These are phyloP conservation scores for Globisporangium emineosum DNA, from an alignment of 352 stramenopile species.

Conservation along the genomic window DNA sequence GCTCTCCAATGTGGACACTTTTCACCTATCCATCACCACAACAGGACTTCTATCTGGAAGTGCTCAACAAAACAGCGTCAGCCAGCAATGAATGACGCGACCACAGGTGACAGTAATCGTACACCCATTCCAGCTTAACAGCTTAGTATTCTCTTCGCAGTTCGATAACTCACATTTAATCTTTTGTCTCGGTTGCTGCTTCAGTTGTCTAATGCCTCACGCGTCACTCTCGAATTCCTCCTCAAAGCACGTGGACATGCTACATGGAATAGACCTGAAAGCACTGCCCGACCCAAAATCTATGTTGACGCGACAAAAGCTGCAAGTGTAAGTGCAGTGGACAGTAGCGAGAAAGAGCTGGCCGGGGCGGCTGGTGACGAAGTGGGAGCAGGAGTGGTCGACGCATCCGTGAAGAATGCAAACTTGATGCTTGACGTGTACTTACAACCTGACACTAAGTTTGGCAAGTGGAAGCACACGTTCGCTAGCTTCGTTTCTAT, in stretches of 20 bases:
- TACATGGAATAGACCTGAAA: not conserved
- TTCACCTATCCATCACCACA: conserved; percentile 21
- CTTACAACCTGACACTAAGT: conserved; percentile 14
- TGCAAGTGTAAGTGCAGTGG: not conserved
- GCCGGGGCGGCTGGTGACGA: not conserved
- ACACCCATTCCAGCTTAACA: not conserved
- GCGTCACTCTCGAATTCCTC: not conserved
- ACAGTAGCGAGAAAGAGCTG: not conserved
- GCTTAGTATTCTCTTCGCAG: too few relatives aligned
- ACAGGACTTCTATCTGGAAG: conserved; percentile 9
- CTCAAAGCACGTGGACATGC: not conserved
- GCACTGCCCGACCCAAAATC: not conserved
- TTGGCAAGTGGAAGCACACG: conserved; percentile 16
- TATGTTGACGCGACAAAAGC: not conserved
- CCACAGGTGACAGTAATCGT: not conserved
- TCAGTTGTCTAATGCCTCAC: not conserved
- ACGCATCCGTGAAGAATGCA: conserved; percentile 9
- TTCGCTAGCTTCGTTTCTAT: conserved; percentile 4
- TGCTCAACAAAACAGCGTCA: conserved; percentile 9
- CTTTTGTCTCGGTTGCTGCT: not conserved
- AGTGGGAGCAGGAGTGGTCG: not conserved
- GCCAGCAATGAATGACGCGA: not conserved
- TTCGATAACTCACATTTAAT: too few relatives aligned
- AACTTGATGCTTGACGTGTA: conserved; percentile 17
- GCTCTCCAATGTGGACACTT: conserved; percentile 29